Base-by-base conservation (phyloP, 805 yeast species). In the Ogataea allantospora region DNA sequence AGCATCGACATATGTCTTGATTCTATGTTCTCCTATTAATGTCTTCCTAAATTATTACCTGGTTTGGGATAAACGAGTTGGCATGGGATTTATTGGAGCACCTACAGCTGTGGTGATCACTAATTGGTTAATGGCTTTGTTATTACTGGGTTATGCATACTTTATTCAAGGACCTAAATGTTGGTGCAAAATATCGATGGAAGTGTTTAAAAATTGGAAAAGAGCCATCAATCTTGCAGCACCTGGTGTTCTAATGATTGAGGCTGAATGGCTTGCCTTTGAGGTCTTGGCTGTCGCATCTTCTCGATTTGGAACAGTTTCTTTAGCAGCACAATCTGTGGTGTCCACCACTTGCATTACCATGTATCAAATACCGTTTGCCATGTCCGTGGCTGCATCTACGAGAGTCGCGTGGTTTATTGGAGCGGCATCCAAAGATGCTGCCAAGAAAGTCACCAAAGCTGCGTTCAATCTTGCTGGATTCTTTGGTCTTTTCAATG, bases 251-350 rank as follows among this genome's bases (percentile, higher is more conserved):
- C 53, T 75, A 25, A 76, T 76, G 80, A 67, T 76, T 30, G 80
- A 74, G 54, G 80, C 80, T 9, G 81, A 76, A 52, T 76, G 77
- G 58, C 52, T 76, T 36, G 80, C 80, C 2, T 76, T 76, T 52
- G 81, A 76, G 51, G 66, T 75, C 31, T 66, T 76, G 46, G 71
- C 80, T 3, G 63, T 76, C 44, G 66, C 75, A 41, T 72, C 80
- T 0, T 71, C 78, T 2, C 71, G 73, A 43, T 64, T 76, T 46
- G 80, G 80, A 6, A 75, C 80, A 0, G 56, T 7, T 7, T 21
- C 23, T 21, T 21, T 21, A 21, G 23, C 23, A 4, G 75, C 80
- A 0, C 82, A 76, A 42, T 67, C 73, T 2, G 55, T 69, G 18
- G 69, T 70, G 18, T 58, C 72, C 13, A 68, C 74, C 1, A 58